Evolutionary conservation across 2,329 filamentous ascomycete genomes (phyloP).

Genomic region (Fusarium aywerte): DNA sequence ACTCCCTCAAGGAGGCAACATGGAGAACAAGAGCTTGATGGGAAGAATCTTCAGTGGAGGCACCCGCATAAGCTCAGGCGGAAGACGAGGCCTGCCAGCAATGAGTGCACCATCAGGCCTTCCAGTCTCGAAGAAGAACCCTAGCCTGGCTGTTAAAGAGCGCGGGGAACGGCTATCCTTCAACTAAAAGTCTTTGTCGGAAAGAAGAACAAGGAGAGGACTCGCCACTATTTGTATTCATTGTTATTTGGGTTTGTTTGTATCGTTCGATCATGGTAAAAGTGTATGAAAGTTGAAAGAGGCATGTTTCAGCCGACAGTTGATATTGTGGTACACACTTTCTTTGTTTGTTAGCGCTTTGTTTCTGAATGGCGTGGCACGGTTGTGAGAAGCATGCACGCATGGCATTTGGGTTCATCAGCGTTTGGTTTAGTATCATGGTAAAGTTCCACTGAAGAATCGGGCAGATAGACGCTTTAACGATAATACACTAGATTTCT

Average conservation of each 20-base stretch:
- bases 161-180: slow-evolving; percentile 34
- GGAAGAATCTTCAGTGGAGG: slow-evolving; percentile 45
- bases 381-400: background rate
- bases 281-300: slow-evolving; percentile 11
- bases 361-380: slow-evolving; percentile 1
- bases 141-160: background rate
- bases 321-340: slow-evolving; percentile 2
- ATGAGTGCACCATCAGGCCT: slow-evolving; percentile 15
- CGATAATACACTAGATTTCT: background rate
- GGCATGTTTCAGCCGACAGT: slow-evolving; percentile 2
- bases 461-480: background rate
- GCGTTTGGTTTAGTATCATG: slow-evolving; percentile 8
- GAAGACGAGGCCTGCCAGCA: slow-evolving; percentile 38
- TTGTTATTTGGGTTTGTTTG: slow-evolving; percentile 4
- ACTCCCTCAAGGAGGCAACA: slow-evolving; percentile 53
- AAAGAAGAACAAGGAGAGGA: background rate
- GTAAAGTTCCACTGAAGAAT: background rate
- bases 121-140: slow-evolving; percentile 18
- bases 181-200: slow-evolving; percentile 16
- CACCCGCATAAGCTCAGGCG: slow-evolving; percentile 34
- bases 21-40: slow-evolving; percentile 47
- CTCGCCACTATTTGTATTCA: background rate
- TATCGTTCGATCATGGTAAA: background rate
- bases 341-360: slow-evolving; percentile 16
- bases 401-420: background rate